phyloP scores from a whole-genome alignment of 371 early-diverging fungal genomes.

The Mortierella sp. region DNA sequence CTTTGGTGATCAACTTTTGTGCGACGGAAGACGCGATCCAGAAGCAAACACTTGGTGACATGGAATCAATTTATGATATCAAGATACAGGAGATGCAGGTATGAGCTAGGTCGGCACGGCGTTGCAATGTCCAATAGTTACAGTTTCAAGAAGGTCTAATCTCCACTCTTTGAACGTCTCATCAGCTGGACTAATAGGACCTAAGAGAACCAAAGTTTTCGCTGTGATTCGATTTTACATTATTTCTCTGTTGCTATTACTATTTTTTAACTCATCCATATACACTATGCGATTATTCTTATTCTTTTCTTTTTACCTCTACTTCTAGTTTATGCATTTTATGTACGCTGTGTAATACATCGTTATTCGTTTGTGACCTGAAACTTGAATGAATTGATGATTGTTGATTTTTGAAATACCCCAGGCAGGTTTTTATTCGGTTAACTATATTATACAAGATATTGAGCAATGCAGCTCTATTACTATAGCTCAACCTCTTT shows the following conservation, averaged over 20 bases:
- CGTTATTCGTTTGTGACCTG: neutral
- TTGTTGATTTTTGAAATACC: neutral
- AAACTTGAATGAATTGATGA: neutral
- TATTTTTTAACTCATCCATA: too few species aligned
- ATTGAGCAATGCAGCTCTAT: neutral
- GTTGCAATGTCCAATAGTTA: too few species aligned
- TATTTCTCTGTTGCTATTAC: too few species aligned
- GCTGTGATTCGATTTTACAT: too few species aligned
- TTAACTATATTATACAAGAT: neutral
- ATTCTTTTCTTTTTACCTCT: neutral
- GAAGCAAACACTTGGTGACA: constrained; percentile 20
- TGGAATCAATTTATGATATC: constrained; percentile 47
- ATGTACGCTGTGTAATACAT: neutral
- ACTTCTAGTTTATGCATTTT: neutral
- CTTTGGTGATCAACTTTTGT: constrained; percentile 50
- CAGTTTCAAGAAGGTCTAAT: too few species aligned
- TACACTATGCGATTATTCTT: too few species aligned
- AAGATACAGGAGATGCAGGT: constrained; percentile 43
- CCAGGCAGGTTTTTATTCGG: neutral
- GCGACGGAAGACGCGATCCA: constrained; percentile 21
- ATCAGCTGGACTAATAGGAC: too few species aligned
- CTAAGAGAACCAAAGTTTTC: too few species aligned
- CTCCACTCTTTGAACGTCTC: too few species aligned
- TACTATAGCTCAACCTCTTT: neutral
- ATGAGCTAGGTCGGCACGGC: neutral